Evolutionary conservation across 2,329 filamentous ascomycete genomes (phyloP).

Genomic region (Ascochyta viciae-villosae): DNA sequence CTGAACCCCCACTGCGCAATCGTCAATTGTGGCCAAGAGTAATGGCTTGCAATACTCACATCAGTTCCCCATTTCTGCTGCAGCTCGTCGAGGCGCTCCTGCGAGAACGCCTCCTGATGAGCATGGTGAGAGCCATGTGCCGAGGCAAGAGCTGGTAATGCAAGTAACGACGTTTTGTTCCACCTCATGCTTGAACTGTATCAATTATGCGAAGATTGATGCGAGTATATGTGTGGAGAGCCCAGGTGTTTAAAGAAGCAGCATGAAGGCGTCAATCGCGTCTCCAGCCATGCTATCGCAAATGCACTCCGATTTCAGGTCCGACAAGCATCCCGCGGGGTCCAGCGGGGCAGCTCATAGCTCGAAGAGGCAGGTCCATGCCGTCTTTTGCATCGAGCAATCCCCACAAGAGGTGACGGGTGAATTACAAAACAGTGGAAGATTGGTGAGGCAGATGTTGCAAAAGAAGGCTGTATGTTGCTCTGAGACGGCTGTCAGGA

Average conservation of each 20-base stretch:
- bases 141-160: constrained; percentile 9
- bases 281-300: constrained; percentile 9
- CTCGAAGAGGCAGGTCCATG: constrained; percentile 17
- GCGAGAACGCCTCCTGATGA: constrained; percentile 39
- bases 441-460: neutral
- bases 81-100: constrained; percentile 41
- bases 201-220: neutral
- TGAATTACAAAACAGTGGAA: neutral
- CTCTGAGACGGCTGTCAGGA: neutral
- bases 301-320: constrained; percentile 6
- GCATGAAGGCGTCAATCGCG: constrained; percentile 15
- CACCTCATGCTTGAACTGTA: constrained; percentile 5
- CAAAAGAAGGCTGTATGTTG: neutral
- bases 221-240: neutral
- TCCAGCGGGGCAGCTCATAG: constrained; percentile 10
- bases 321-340: constrained; percentile 12
- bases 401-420: neutral
- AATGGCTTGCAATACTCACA: constrained; percentile 27
- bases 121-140: constrained; percentile 29
- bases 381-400: neutral
- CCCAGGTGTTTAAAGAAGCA: constrained; percentile 5
- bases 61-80: constrained; percentile 53
- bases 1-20: constrained; percentile 66
- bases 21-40: constrained; percentile 10
- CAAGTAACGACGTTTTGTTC: constrained; percentile 8